Conservation (phyloP, 2,329 filamentous ascomycete species). For the Aspergillus pseudoviridinutans region DNA sequence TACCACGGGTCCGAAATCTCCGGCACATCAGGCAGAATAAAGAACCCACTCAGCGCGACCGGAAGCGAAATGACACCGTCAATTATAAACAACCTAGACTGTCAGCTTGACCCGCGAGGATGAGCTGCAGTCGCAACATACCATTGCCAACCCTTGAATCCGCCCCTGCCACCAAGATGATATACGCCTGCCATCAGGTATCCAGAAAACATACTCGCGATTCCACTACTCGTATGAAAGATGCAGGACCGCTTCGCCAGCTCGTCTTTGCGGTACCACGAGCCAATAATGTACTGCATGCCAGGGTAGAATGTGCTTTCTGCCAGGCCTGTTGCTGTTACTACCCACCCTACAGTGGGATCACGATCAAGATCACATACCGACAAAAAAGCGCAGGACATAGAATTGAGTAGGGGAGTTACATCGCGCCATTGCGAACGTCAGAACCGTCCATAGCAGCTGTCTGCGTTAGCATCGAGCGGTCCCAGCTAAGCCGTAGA, state of each 20-base stretch:
- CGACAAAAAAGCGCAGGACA: constrained; percentile 48
- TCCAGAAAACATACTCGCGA: constrained; percentile 45
- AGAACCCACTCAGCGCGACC: constrained; percentile 49
- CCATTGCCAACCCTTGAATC: constrained; percentile 53
- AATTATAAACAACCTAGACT: constrained; percentile 47
- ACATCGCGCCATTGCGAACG: constrained; percentile 41
- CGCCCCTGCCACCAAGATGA: constrained; percentile 44
- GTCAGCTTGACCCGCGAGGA: neutral
- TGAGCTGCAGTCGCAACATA: neutral
- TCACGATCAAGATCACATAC: constrained; percentile 14
- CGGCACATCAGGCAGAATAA: constrained; percentile 48
- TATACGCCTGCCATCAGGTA: constrained; percentile 55
- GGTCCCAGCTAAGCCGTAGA: neutral
- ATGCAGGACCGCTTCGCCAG: constrained; percentile 52
- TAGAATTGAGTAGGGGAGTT: constrained; percentile 44
- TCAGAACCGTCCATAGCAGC: constrained; percentile 49
- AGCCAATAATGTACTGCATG: constrained; percentile 51
- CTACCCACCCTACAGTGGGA: neutral
- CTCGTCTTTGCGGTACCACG: constrained; percentile 50
- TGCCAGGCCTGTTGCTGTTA: constrained; percentile 34
- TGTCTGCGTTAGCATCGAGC: constrained; percentile 9
- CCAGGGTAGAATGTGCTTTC: constrained; percentile 52
- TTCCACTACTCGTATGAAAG: constrained; percentile 47
- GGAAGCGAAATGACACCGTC: constrained; percentile 54
- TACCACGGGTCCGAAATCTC: constrained; percentile 50